A percentile compares a stretch with the other conserved stretches of the same genome.
Evolutionary conservation across 805 yeast species (phyloP).

Genomic region (Saccharomycopsis sp.): DNA sequence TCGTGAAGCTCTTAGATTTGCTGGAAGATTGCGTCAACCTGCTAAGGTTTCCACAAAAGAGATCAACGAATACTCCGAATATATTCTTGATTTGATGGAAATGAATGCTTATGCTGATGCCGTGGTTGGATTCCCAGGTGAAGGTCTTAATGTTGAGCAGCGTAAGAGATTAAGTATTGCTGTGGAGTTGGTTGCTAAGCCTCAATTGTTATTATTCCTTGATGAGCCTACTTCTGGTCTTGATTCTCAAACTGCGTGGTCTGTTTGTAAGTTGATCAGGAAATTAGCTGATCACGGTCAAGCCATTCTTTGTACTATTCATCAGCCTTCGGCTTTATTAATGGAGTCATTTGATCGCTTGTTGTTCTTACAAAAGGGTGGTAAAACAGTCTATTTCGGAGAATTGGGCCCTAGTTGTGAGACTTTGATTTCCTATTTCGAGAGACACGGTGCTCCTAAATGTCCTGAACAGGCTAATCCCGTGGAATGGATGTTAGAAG

Average conservation of each 20-base stretch:
- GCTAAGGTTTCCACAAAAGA: conserved; percentile 42
- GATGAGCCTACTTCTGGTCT: conserved; percentile 69
- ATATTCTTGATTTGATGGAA: conserved; percentile 54
- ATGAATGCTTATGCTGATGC: conserved; percentile 65
- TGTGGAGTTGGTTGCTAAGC: conserved; percentile 62
- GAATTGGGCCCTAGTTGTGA: conserved; percentile 56
- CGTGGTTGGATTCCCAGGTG: conserved; percentile 68
- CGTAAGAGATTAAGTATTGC: conserved; percentile 59
- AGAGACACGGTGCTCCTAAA: conserved; percentile 52
- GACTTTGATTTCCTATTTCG: conserved; percentile 59
- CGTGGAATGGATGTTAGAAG: conserved; percentile 89
- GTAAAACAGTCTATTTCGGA: conserved; percentile 71
- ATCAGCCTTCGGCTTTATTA: conserved; percentile 79
- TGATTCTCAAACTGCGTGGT: conserved; percentile 65
- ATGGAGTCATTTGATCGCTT: conserved; percentile 74
- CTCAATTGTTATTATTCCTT: conserved; percentile 50
- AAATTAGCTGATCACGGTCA: conserved; percentile 55
- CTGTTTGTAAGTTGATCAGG: conserved; percentile 54
- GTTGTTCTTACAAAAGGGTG: conserved; percentile 63
- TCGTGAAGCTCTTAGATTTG: conserved; percentile 61
- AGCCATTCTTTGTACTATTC: conserved; percentile 69
- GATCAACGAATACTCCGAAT: conserved; percentile 60
- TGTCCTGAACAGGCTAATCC: conserved; percentile 73
- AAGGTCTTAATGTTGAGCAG: conserved; percentile 59
- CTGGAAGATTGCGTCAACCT: conserved; percentile 67